phyloP scores from a whole-genome alignment of 2,329 filamentous ascomycete genomes.

The Pseudogymnoascus sp. region DNA sequence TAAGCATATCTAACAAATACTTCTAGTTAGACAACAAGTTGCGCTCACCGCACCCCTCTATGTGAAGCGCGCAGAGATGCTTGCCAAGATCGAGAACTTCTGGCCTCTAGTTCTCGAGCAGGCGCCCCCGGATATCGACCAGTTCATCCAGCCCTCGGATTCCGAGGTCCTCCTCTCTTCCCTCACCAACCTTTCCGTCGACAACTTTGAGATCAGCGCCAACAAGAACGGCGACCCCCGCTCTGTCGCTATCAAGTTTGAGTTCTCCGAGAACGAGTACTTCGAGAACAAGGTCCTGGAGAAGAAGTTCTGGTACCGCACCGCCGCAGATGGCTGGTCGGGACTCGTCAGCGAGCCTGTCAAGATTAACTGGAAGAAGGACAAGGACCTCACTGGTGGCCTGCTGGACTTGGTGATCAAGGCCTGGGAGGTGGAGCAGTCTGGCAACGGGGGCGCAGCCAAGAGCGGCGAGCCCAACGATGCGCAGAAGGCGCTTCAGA shows the following conservation, averaged over 20 bases:
- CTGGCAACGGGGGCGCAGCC: constrained; percentile 29
- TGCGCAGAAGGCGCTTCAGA: constrained; percentile 43
- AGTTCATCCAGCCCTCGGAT: constrained; percentile 78
- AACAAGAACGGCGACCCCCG: constrained; percentile 65
- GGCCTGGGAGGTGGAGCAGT: constrained; percentile 55
- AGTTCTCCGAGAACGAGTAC: constrained; percentile 73
- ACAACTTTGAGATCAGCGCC: constrained; percentile 66
- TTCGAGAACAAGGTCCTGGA: constrained; percentile 72
- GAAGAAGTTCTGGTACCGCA: constrained; percentile 88
- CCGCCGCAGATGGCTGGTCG: constrained; percentile 57
- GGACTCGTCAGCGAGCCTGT: constrained; percentile 86
- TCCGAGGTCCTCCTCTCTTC: constrained; percentile 61
- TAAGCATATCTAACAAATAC: constrained; percentile 13
- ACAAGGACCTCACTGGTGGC: constrained; percentile 75
- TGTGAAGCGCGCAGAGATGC: constrained; percentile 62
- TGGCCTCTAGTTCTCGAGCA: constrained; percentile 92
- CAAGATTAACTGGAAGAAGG: constrained; percentile 77
- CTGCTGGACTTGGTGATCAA: constrained; percentile 66
- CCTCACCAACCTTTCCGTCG: constrained; percentile 63
- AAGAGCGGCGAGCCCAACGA: constrained; percentile 33
- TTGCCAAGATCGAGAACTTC: constrained; percentile 74
- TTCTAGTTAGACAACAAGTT: constrained; percentile 64
- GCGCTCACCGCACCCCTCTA: constrained; percentile 63
- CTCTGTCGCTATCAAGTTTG: constrained; percentile 68
- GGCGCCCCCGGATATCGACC: constrained; percentile 76